phyloP scores from a whole-genome alignment of 108 stramenopile species.

The Craspedostauros australis region DNA sequence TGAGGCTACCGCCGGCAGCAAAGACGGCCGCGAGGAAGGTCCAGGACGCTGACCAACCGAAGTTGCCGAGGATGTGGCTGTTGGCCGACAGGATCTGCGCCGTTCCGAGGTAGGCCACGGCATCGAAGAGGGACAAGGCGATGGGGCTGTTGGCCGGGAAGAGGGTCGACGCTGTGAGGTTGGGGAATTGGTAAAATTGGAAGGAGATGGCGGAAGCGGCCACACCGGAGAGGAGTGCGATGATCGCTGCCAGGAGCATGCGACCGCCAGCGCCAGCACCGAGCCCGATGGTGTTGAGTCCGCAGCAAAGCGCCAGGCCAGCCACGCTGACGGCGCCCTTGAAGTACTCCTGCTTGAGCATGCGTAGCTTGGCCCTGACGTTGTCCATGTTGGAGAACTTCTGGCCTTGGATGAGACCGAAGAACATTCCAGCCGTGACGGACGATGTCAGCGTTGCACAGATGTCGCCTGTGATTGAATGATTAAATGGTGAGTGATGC shows the following conservation, averaged over 20 bases:
- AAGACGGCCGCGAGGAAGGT: conserved; percentile 12
- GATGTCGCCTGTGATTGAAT: conserved; percentile 1
- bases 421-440: conserved; percentile 32
- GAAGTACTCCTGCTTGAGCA: conserved; percentile 21
- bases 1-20: conserved; percentile 9
- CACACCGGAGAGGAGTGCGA: conserved; percentile 17
- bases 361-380: conserved; percentile 10
- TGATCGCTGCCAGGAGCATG: conserved; percentile 7
- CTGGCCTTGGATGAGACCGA: conserved; percentile 29
- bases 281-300: conserved; percentile 5
- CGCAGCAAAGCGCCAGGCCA: conserved; percentile 28
- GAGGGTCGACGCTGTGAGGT: conserved; percentile 5
- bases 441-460: conserved; percentile 34
- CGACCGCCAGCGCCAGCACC: neutral
- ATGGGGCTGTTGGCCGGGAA: conserved; percentile 36
- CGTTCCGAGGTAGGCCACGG: conserved; percentile 26
- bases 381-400: conserved; percentile 9
- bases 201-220: conserved; percentile 30
- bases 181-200: conserved; percentile 41
- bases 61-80: conserved; percentile 10
- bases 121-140: conserved; percentile 30
- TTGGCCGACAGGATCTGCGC: conserved; percentile 18
- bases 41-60: conserved; percentile 33
- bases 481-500: no score
- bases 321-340: conserved; percentile 10